phyloP scores from a whole-genome alignment of 2,329 filamentous ascomycete genomes.

The Alternaria dauci region DNA sequence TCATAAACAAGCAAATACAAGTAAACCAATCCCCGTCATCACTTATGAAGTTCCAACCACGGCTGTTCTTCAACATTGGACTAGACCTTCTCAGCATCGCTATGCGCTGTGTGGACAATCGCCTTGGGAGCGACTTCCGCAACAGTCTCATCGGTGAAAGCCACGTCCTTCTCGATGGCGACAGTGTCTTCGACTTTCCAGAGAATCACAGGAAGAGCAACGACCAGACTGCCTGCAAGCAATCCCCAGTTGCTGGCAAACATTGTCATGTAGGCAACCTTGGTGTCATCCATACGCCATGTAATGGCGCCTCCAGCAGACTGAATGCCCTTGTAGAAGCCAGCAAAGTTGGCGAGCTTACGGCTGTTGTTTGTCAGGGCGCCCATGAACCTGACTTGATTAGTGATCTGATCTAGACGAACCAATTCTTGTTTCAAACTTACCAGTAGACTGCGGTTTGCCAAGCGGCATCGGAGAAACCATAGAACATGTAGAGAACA shows the following conservation, averaged over 20 bases:
- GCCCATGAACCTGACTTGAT: conserved; percentile 68
- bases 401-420: background rate
- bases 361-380: conserved; percentile 90
- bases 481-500: conserved; percentile 91
- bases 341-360: conserved; percentile 89
- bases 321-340: conserved; percentile 90
- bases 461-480: conserved; percentile 88
- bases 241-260: conserved; percentile 81
- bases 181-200: conserved; percentile 83
- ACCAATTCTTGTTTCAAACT: background rate
- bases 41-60: conserved; percentile 16
- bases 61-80: conserved; percentile 9
- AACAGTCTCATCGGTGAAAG: conserved; percentile 83
- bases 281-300: conserved; percentile 71
- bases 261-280: conserved; percentile 71
- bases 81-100: conserved; percentile 43
- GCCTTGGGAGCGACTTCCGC: conserved; percentile 67
- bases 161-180: conserved; percentile 80
- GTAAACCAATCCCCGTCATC: conserved; percentile 19
- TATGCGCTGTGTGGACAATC: conserved; percentile 20
- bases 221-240: conserved; percentile 74
- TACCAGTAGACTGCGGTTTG: conserved; percentile 94
- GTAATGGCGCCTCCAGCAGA: conserved; percentile 83
- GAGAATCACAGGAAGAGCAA: conserved; percentile 82
- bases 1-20: conserved; percentile 27